These are phyloP conservation scores for Penicilliopsis zonata DNA, from an alignment of 495 filamentous ascomycete genomes.

Conservation along the genomic window DNA sequence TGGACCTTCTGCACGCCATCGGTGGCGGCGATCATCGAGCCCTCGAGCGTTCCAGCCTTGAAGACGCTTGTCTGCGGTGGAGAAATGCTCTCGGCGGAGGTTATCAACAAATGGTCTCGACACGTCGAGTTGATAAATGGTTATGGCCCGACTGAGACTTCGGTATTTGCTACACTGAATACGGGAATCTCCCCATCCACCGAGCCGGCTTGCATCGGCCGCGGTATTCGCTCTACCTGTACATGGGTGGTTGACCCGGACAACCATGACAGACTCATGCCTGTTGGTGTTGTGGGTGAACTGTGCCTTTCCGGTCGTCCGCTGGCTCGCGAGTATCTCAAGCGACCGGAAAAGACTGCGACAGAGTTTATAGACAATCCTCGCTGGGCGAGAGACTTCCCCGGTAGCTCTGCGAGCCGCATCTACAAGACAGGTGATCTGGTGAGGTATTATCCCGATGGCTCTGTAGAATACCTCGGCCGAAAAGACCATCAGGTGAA, in stretches of 20 bases:
- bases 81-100: constrained; percentile 35
- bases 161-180: constrained; percentile 27
- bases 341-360: constrained; percentile 37
- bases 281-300: constrained; percentile 42
- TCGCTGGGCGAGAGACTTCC: constrained; percentile 19
- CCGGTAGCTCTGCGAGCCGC: constrained; percentile 11
- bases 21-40: constrained; percentile 36
- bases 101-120: constrained; percentile 43
- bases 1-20: constrained; percentile 44
- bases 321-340: constrained; percentile 40
- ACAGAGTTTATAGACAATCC: constrained; percentile 32
- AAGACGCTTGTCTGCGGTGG: constrained; percentile 33
- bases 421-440: constrained; percentile 42
- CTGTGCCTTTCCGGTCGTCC: constrained; percentile 37
- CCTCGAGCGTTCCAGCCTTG: constrained; percentile 29
- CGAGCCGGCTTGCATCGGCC: constrained; percentile 36
- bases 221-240: constrained; percentile 27
- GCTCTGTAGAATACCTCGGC: constrained; percentile 40
- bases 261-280: constrained; percentile 32
- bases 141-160: constrained; percentile 48
- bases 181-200: constrained; percentile 15
- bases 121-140: constrained; percentile 38
- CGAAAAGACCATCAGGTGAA: constrained; percentile 58
- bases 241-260: constrained; percentile 46
- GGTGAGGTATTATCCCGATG: constrained; percentile 40